These are phyloP conservation scores for Gomphus bonarii DNA, from an alignment of 1,284 basidiomycete species.

Conservation along the genomic window DNA sequence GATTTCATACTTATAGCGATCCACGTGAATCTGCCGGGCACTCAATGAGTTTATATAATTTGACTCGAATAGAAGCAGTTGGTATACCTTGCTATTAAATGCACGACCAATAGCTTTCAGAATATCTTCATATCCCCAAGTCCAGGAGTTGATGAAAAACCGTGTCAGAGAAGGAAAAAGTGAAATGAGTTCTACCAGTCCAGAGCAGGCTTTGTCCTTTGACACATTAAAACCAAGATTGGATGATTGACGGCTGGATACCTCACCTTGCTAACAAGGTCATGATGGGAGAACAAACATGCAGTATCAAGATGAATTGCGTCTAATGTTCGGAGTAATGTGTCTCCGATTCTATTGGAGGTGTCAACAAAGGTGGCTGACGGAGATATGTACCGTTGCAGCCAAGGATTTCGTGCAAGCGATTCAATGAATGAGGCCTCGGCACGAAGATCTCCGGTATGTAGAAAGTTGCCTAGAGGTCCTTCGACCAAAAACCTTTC, in stretches of 20 bases:
- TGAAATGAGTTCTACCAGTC: conserved; percentile 59
- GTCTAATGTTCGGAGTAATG: conserved; percentile 39
- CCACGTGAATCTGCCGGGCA: conserved; percentile 66
- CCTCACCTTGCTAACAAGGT: conserved; percentile 66
- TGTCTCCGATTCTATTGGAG: conserved; percentile 16
- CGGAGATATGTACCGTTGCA: conserved; percentile 58
- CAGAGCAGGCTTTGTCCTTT: conserved; percentile 57
- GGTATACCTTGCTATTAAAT: conserved; percentile 50
- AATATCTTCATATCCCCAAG: conserved; percentile 86
- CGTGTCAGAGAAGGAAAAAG: conserved; percentile 54
- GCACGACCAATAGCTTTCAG: conserved; percentile 60
- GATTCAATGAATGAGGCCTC: conserved; percentile 70
- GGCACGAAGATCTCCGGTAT: conserved; percentile 88
- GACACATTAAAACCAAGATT: background rate
- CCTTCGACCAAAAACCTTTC: conserved; percentile 83
- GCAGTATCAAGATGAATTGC: conserved; percentile 86
- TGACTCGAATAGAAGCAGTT: background rate
- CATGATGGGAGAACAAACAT: conserved; percentile 44
- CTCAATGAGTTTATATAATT: background rate
- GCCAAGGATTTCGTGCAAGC: conserved; percentile 53
- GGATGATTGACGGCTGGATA: background rate
- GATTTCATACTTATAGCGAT: conserved; percentile 74
- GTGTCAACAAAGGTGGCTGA: background rate
- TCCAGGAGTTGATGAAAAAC: conserved; percentile 91
- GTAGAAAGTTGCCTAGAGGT: conserved; percentile 58